A percentile compares a stretch with the other conserved stretches of the same genome.
Evolutionary conservation across 805 yeast species (phyloP).

Genomic region (Candida gorgasii): DNA sequence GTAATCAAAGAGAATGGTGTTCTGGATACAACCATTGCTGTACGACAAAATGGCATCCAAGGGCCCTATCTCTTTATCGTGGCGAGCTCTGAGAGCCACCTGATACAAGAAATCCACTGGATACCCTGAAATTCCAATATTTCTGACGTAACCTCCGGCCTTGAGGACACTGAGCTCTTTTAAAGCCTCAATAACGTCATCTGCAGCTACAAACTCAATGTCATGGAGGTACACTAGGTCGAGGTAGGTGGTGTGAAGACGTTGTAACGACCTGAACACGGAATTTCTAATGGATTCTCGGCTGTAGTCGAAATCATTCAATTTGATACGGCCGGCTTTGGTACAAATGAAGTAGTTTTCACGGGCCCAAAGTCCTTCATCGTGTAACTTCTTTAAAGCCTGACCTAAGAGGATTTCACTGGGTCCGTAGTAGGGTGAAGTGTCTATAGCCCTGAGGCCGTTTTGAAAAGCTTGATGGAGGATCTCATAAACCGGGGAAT

Average conservation of each 20-base stretch:
- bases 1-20: slow-evolving; percentile 51
- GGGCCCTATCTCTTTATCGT: slow-evolving; percentile 50
- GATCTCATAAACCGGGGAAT: slow-evolving; percentile 58
- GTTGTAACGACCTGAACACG: slow-evolving; percentile 62
- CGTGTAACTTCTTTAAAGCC: slow-evolving; percentile 43
- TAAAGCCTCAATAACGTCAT: slow-evolving; percentile 62
- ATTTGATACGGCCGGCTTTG: slow-evolving; percentile 76
- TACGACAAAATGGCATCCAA: slow-evolving; percentile 79
- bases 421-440: slow-evolving; percentile 92
- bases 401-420: slow-evolving; percentile 75
- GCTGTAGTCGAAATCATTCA: slow-evolving; percentile 75
- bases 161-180: slow-evolving; percentile 59
- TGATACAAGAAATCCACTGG: slow-evolving; percentile 70
- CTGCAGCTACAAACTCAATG: slow-evolving; percentile 71
- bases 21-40: slow-evolving; percentile 81
- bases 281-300: slow-evolving; percentile 59
- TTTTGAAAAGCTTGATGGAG: slow-evolving; percentile 57
- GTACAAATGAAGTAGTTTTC: slow-evolving; percentile 72
- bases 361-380: slow-evolving; percentile 44
- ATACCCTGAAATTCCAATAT: slow-evolving; percentile 84
- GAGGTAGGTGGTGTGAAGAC: slow-evolving; percentile 67
- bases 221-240: slow-evolving; percentile 89
- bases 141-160: slow-evolving; percentile 57
- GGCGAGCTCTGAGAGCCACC: slow-evolving; percentile 44
- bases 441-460: slow-evolving; percentile 81